Conservation (phyloP, 805 yeast genomes). For the Zygosaccharomyces bailii region DNA sequence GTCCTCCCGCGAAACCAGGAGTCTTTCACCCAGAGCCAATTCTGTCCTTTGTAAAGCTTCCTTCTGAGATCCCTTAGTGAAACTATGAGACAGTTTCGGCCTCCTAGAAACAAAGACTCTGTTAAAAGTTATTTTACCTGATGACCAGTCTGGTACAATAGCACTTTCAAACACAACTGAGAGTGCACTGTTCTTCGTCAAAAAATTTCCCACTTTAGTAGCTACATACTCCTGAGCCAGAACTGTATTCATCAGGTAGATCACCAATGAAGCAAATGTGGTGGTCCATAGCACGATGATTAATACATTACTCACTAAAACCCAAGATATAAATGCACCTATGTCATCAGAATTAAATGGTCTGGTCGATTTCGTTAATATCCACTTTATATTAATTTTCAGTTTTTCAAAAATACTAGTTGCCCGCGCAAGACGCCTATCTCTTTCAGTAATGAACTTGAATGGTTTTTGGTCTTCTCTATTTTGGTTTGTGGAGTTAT, state of each 20-base stretch:
- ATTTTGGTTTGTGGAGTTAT: neutral
- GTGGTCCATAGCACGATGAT: conserved; percentile 86
- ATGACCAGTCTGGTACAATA: conserved; percentile 89
- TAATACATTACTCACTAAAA: conserved; percentile 80
- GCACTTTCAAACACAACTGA: conserved; percentile 90
- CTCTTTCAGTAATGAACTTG: conserved; percentile 28
- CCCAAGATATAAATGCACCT: conserved; percentile 87
- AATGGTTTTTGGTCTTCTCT: conserved; percentile 7
- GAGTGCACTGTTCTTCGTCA: conserved; percentile 78
- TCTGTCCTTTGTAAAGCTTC: conserved; percentile 62
- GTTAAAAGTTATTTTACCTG: conserved; percentile 77
- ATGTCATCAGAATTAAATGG: conserved; percentile 93
- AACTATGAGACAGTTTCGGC: conserved; percentile 52
- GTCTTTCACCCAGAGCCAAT: conserved; percentile 32
- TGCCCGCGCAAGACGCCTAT: conserved; percentile 40
- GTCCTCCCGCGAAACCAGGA: conserved; percentile 37
- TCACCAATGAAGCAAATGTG: conserved; percentile 77
- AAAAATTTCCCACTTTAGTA: conserved; percentile 68
- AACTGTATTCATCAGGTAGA: conserved; percentile 63
- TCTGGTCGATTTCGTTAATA: conserved; percentile 65
- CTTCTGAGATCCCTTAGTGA: conserved; percentile 69
- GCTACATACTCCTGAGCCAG: conserved; percentile 74
- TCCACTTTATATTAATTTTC: conserved; percentile 62
- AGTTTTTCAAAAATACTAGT: conserved; percentile 41
- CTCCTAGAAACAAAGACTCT: conserved; percentile 84